These are phyloP conservation scores for Podospora bellae-mahoneyi DNA, from an alignment of 495 filamentous ascomycete genomes.

Conservation along the genomic window DNA sequence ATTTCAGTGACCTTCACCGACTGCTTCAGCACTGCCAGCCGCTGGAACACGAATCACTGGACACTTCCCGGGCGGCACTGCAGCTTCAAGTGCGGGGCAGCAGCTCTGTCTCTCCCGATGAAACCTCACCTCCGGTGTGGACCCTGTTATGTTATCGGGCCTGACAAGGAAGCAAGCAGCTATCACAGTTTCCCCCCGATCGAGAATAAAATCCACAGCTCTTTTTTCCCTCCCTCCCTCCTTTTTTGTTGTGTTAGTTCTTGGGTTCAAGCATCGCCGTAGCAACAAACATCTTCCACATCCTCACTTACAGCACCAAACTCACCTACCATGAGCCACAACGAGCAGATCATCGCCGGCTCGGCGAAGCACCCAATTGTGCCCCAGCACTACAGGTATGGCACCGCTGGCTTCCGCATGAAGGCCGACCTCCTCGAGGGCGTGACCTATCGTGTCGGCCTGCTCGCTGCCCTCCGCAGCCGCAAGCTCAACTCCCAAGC, in stretches of 20 bases:
- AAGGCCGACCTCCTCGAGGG: constrained; percentile 72
- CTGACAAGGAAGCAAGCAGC: not conserved
- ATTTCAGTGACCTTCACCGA: not conserved
- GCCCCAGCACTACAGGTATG: constrained; percentile 77
- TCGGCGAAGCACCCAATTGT: constrained; percentile 66
- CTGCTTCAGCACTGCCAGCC: not conserved
- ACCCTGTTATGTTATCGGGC: not conserved
- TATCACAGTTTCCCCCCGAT: not conserved
- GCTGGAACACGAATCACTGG: not conserved
- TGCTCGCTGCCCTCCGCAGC: constrained; percentile 86
- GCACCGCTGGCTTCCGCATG: constrained; percentile 78
- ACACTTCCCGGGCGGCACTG: not conserved
- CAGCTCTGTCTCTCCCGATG: not conserved
- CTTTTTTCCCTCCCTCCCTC: not conserved
- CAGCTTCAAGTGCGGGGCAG: not conserved
- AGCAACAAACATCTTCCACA: constrained; percentile 7
- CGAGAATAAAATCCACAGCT: not conserved
- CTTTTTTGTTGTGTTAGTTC: not conserved
- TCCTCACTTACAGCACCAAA: constrained; percentile 7
- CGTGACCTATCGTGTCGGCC: constrained; percentile 84
- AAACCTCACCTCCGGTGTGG: not conserved
- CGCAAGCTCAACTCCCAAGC: constrained; percentile 82
- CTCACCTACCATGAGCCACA: constrained; percentile 23
- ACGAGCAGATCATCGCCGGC: constrained; percentile 52
- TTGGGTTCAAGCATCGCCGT: not conserved